Conservation (phyloP, 371 early-diverging fungal genomes). For the Rhizopus stolonifer region DNA sequence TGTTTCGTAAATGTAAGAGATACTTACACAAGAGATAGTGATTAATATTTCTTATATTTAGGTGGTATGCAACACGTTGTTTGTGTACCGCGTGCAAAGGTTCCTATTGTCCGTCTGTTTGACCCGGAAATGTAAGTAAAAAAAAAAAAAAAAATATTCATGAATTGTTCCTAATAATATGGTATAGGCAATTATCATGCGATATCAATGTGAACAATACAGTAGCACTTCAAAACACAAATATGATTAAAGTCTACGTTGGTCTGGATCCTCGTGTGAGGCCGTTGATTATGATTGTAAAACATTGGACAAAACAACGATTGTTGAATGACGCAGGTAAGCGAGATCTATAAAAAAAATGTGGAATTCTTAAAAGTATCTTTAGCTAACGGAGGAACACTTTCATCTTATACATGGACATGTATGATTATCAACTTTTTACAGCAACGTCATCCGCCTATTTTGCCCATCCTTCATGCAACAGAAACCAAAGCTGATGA, state of each 20-base stretch:
- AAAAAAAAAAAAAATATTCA: not conserved
- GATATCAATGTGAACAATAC: constrained; percentile 87
- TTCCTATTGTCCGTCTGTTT: constrained; percentile 67
- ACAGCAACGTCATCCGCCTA: constrained; percentile 87
- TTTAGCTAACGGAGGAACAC: constrained; percentile 84
- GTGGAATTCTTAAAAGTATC: not conserved
- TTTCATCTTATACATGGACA: constrained; percentile 93
- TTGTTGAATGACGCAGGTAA: constrained; percentile 70
- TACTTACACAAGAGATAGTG: no score
- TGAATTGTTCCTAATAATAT: not conserved
- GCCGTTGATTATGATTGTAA: constrained; percentile 73
- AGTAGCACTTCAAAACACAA: constrained; percentile 76
- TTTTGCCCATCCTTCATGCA: constrained; percentile 80
- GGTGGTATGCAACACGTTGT: constrained; percentile 61
- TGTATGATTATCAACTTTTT: constrained; percentile 87
- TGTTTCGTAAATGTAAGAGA: constrained; percentile 40
- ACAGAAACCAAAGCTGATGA: constrained; percentile 23
- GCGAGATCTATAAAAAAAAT: constrained; percentile 9
- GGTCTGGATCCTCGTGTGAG: constrained; percentile 78
- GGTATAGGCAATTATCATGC: constrained; percentile 57
- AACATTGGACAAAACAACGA: constrained; percentile 80
- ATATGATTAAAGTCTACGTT: constrained; percentile 76
- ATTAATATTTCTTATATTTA: constrained; percentile 12
- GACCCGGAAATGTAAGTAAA: constrained; percentile 62
- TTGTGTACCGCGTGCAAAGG: constrained; percentile 63